These are phyloP conservation scores for Neoarthrinium moseri DNA, from an alignment of 2,329 filamentous ascomycete species.

Conservation along the genomic window DNA sequence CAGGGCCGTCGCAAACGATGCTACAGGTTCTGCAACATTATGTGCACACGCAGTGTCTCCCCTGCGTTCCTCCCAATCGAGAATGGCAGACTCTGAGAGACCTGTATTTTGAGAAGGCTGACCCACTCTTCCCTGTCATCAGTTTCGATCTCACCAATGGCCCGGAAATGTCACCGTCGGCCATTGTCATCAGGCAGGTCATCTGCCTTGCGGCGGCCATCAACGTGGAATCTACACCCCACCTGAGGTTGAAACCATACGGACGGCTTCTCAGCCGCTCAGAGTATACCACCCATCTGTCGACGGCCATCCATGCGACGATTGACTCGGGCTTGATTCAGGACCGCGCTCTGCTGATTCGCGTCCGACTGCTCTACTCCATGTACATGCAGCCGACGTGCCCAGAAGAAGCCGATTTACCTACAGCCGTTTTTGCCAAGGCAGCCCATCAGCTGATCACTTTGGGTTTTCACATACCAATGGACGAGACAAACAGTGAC, in stretches of 20 bases:
- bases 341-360: constrained; percentile 54
- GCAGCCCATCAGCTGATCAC: constrained; percentile 59
- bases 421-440: constrained; percentile 50
- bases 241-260: constrained; percentile 43
- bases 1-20: constrained; percentile 21
- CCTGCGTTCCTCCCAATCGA: constrained; percentile 43
- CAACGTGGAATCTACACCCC: constrained; percentile 41
- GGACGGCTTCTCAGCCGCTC: constrained; percentile 38
- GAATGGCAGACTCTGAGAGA: constrained; percentile 45
- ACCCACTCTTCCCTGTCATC: constrained; percentile 54
- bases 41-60: constrained; percentile 43
- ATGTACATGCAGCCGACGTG: constrained; percentile 58
- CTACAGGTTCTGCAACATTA: constrained; percentile 35
- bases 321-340: constrained; percentile 53
- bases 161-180: constrained; percentile 26
- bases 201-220: constrained; percentile 54
- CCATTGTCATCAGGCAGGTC: constrained; percentile 50
- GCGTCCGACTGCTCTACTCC: constrained; percentile 52
- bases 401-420: constrained; percentile 52
- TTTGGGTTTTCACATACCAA: constrained; percentile 51
- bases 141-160: constrained; percentile 25
- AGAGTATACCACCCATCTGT: constrained; percentile 48
- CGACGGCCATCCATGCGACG: constrained; percentile 46
- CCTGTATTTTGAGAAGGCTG: constrained; percentile 51
- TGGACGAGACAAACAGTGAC: constrained; percentile 27